Evolutionary conservation across 1,139 yeast species (phyloP), one percentile per base, ranked within the genome.

Genomic region (Geotrichum candidum): DNA sequence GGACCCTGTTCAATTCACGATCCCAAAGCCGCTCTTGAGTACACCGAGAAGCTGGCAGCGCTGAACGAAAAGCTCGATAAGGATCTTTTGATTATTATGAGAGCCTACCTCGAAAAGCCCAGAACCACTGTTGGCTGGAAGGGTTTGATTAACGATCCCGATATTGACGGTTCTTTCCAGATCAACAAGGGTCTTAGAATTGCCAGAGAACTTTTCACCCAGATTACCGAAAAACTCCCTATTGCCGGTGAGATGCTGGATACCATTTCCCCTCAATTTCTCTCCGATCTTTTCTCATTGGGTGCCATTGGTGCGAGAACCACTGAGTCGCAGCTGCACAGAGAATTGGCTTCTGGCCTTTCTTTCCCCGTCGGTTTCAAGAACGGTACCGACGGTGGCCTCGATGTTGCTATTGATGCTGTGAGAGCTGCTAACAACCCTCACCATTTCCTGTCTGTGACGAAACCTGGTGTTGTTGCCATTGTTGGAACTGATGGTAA

Each of bases 271-370:
- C 99, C 99, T n/a, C 99, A 94, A 81, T 94, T 84, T 81, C 82
- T 94, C 69, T 87, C 96, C 35, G 99, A 94, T 76, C 81, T 91
- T 68, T 83, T 94, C 69, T 88, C 96, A 53, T 86, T 94, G 69
- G 99, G 99, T 69, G 99, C 99, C 64, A 90, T 94, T 78, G 99
- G 99, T 72, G 99, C 99, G 61, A 86, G 99, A 81, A 94, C 99
- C 65, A 94, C 99, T 60, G 99, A 94, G 80, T 90, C 97, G 58
- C 99, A 94, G 78, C 84, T 94, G 66, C 99, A 94, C 80, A 87
- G 99, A 77, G 99, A 94, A 78, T 83, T 94, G 70, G 96, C 98
- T 25, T 90, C 97, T 4, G 99, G 98, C 57, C 82, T 94, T 67
- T 88, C 96, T 11, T 94, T 94, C 92, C 99, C 99, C 64, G 87